These are phyloP conservation scores for Ophiocordyceps australis DNA, from an alignment of 2,329 filamentous ascomycete species.

Conservation along the genomic window DNA sequence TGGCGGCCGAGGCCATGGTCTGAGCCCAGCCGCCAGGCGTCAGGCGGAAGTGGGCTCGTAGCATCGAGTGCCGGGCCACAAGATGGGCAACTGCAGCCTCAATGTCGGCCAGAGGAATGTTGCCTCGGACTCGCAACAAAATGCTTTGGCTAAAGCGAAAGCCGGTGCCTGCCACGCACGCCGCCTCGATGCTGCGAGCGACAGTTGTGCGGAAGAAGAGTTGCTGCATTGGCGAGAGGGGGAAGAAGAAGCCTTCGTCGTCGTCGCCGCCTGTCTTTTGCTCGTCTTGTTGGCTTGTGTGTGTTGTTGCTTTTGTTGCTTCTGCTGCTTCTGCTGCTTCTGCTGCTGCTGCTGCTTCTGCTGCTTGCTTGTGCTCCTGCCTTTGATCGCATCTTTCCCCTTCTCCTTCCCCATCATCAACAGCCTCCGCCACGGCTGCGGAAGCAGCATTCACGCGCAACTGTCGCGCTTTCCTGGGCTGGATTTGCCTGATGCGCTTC, in stretches of 20 bases:
- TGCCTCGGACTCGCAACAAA: constrained; percentile 23
- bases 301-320: no score
- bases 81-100: constrained; percentile 28
- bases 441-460: no score
- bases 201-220: constrained; percentile 30
- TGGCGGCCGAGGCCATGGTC: constrained; percentile 18
- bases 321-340: constrained; percentile 10
- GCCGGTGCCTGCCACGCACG: constrained; percentile 12
- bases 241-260: no score
- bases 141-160: constrained; percentile 33
- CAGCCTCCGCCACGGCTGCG: no score
- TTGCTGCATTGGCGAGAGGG: constrained; percentile 33
- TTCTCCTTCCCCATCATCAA: no score
- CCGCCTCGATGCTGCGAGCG: constrained; percentile 13
- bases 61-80: constrained; percentile 31
- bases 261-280: no score
- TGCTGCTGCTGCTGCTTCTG: no score
- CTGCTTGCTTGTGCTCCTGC: no score
- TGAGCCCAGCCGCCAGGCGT: constrained; percentile 25
- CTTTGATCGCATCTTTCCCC: neutral
- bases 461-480: no score
- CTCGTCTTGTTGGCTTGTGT: no score
- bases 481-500: no score
- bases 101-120: constrained; percentile 21
- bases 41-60: constrained; percentile 24